phyloP scores from a whole-genome alignment of 225 moss, liverwort and hornwort genomes.

The Marchantia polymorpha region DNA sequence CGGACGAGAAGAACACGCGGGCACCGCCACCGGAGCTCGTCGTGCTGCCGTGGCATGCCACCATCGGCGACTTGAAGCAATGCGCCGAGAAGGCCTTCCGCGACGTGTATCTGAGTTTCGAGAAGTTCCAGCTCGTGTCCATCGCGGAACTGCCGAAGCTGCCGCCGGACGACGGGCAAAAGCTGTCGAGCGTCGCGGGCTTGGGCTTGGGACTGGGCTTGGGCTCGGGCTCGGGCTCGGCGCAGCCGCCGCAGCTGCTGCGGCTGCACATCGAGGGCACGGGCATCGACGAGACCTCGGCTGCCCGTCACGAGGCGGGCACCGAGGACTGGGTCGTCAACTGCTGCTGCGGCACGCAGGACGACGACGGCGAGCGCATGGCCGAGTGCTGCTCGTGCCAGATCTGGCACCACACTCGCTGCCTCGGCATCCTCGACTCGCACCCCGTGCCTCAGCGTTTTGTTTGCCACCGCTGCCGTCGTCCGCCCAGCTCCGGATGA shows the following conservation, averaged over 20 bases:
- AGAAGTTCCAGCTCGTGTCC: slow-evolving; percentile 59
- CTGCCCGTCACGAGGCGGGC: slow-evolving; percentile 74
- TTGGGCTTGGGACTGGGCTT: slow-evolving; percentile 40
- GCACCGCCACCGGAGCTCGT: slow-evolving; percentile 71
- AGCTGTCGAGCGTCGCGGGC: slow-evolving; percentile 40
- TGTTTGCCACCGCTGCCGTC: slow-evolving; percentile 56
- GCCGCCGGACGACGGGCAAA: slow-evolving; percentile 48
- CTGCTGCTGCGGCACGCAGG: slow-evolving; percentile 80
- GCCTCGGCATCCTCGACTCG: slow-evolving; percentile 64
- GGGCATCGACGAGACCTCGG: slow-evolving; percentile 63
- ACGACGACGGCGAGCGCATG: slow-evolving; percentile 88
- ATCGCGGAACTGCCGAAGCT: slow-evolving; percentile 61
- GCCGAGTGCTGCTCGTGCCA: slow-evolving; percentile 72
- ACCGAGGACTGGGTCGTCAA: slow-evolving; percentile 77
- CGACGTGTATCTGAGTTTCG: slow-evolving; percentile 75
- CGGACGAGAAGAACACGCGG: slow-evolving; percentile 13
- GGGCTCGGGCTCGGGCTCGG: slow-evolving; percentile 37
- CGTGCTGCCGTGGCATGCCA: slow-evolving; percentile 69
- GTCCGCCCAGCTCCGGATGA: neutral
- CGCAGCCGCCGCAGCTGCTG: slow-evolving; percentile 51
- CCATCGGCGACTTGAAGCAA: slow-evolving; percentile 67
- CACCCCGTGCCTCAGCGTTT: slow-evolving; percentile 74
- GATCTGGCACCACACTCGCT: slow-evolving; percentile 82
- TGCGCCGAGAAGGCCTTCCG: slow-evolving; percentile 74
- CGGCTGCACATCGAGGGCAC: slow-evolving; percentile 55